Evolutionary conservation across 2,329 filamentous ascomycete species (phyloP).

Genomic region (Grosmannia serpens): DNA sequence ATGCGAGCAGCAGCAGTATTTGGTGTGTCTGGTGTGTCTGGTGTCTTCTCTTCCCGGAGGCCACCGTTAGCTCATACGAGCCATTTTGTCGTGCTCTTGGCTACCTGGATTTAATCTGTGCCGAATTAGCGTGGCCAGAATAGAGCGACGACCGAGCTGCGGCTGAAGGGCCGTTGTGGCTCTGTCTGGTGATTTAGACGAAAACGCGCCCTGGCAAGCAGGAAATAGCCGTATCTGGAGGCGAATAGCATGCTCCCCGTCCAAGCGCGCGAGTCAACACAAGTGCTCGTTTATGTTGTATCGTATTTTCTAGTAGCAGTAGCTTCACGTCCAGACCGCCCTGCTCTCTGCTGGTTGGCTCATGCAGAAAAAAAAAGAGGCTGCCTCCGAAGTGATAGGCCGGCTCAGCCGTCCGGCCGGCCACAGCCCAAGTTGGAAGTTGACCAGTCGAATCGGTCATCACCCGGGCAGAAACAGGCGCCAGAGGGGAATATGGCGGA

Average conservation of each 20-base stretch:
- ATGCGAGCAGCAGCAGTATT: neutral
- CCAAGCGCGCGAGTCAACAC: neutral
- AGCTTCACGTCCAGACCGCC: neutral
- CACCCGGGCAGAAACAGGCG: neutral
- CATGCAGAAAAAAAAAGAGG: neutral
- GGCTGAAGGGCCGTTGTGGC: neutral
- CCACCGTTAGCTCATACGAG: neutral
- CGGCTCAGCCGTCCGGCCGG: neutral
- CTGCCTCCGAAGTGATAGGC: neutral
- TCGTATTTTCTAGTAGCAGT: neutral
- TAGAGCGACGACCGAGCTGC: neutral
- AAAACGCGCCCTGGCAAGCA: no score
- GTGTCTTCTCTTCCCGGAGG: neutral
- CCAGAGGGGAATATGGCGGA: neutral
- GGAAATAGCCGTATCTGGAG: neutral
- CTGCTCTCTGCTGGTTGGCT: neutral
- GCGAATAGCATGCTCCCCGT: neutral
- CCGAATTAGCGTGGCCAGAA: neutral
- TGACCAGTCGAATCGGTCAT: neutral
- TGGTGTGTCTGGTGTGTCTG: neutral
- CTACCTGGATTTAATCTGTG: neutral
- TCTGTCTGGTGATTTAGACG: neutral
- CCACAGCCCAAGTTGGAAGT: neutral
- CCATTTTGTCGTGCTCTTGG: neutral
- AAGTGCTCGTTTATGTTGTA: neutral